Base-by-base conservation (phyloP, 495 filamentous ascomycete species). In the Aspergillus bridgeri region DNA sequence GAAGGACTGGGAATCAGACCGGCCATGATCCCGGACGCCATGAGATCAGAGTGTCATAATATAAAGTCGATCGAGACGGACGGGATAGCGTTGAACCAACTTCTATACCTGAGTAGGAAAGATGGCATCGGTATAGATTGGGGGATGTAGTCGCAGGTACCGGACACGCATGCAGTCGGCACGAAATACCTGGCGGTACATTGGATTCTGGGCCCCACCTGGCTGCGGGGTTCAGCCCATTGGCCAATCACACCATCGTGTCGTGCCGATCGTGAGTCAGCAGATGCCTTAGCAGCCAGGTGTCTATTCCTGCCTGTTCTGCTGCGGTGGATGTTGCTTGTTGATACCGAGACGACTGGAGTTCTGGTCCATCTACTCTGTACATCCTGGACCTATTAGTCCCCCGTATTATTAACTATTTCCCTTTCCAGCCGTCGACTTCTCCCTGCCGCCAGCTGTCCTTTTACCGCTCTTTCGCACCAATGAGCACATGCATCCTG, bases 381-480 rank as follows among this genome's bases (percentile, higher is more conserved):
- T n/a, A n/a, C n/a, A n/a, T n/a, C n/a, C n/a, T n/a, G n/a, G n/a
- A n/a, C 25, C 25, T 7, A 7, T 27, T 27, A 27, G 25, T 27
- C 25, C 25, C 7, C 25, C 4, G 7, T 27, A 27, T 27, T 27
- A 27, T 27, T 27, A 27, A 27, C 25, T 27, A 27, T 27, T 27
- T 4, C 42, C 19, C 42, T 13, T 45, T n/a, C 15, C 3, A 20
- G 17, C 42, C 42, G 11, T 45, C 42, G 3, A 5, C 20, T 45
- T 38, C 29, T n/a, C n/a, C n/a, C n/a, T 44, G 43, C 24, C 50
- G 63, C 63, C 63, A 65, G 59, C 60, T 65, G 60, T 65, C 60
- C 49, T 58, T 57, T 62, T 65, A 65, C 63, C 63, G 63, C 63
- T 58, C 53, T 55, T 62, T 62, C 46, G 42, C 27, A 21, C 63